A percentile compares a stretch with the other conserved stretches of the same genome.
Conservation (phyloP, 2,329 filamentous ascomycete genomes). For the Colletotrichum godetiae region DNA sequence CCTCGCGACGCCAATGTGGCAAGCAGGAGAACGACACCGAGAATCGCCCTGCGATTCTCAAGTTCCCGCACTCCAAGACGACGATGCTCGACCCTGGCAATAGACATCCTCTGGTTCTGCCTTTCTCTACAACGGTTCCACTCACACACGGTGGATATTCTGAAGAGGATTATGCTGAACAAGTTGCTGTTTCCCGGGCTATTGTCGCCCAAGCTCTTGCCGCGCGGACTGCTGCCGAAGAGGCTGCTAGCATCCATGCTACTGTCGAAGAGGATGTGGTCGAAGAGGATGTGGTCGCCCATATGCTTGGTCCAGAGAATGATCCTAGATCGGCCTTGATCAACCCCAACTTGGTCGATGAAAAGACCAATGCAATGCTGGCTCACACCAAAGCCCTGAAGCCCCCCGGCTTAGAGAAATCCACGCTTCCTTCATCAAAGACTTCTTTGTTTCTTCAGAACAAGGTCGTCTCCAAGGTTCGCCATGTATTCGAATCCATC, state of each 20-base stretch:
- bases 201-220: neutral
- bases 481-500: conserved; percentile 47
- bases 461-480: conserved; percentile 48
- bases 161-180: too few relatives aligned
- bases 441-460: conserved; percentile 44
- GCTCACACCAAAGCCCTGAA: conserved; percentile 49
- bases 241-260: neutral
- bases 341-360: conserved; percentile 42
- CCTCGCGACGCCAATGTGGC: conserved; percentile 22
- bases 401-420: conserved; percentile 36
- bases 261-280: too few relatives aligned
- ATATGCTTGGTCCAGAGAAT: neutral
- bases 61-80: conserved; percentile 29
- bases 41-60: neutral
- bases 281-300: neutral
- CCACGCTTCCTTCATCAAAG: conserved; percentile 37
- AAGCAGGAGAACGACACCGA: conserved; percentile 7
- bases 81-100: conserved; percentile 12
- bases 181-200: too few relatives aligned
- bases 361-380: conserved; percentile 51
- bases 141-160: neutral
- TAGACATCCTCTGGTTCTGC: neutral
- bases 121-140: conserved; percentile 28
- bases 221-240: neutral
- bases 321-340: neutral